phyloP scores from a whole-genome alignment of 192 early-diverging fungal genomes.

The Jimgerdemannia flammicorona region DNA sequence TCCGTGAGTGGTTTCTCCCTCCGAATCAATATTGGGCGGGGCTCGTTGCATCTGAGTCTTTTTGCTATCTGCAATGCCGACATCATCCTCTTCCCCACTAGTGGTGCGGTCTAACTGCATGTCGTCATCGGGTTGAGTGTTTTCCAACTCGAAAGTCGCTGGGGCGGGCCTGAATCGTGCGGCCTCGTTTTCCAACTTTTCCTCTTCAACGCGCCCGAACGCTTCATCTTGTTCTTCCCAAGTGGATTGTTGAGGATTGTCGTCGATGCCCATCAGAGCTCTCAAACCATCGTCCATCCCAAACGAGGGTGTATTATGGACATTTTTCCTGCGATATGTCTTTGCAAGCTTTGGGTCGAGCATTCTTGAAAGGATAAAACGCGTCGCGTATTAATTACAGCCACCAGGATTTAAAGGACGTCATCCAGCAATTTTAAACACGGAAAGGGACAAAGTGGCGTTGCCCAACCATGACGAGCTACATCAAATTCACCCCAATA shows the following conservation, averaged over 20 bases:
- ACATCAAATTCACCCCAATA: slow-evolving; percentile 82
- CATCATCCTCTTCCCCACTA: not conserved
- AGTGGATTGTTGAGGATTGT: not conserved
- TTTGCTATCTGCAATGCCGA: no score
- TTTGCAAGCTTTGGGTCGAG: not conserved
- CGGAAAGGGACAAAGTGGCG: no score
- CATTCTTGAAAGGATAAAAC: not conserved
- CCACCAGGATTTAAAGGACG: no score
- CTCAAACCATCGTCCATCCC: not conserved
- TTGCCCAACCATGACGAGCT: slow-evolving; percentile 24
- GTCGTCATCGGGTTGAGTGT: not conserved
- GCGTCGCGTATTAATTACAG: not conserved
- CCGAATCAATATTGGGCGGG: not conserved
- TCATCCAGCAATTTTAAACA: no score
- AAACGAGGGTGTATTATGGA: not conserved
- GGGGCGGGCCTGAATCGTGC: not conserved
- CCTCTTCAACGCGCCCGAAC: not conserved
- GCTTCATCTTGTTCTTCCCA: not conserved
- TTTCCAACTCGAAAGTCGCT: not conserved
- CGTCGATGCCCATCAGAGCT: not conserved
- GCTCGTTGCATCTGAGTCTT: no score
- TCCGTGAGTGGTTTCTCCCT: not conserved
- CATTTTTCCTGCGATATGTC: not conserved
- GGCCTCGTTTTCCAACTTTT: not conserved
- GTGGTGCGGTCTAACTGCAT: not conserved